Base-by-base conservation (phyloP, 768 basidiomycete species). In the Suillus plorans region DNA sequence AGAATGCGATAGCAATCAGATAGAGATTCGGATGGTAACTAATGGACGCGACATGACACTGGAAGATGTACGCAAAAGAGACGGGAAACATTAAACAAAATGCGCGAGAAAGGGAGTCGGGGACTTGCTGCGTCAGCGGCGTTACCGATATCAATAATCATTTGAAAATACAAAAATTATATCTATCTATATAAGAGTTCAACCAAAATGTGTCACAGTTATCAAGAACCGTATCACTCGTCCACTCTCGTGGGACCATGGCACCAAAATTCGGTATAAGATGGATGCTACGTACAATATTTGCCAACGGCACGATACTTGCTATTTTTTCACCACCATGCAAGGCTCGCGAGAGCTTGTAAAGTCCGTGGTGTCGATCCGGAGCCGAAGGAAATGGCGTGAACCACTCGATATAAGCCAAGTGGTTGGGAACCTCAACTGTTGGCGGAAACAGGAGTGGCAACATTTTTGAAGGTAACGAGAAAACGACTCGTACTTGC, bases 221-320 rank as follows among this genome's bases (percentile, higher is more conserved):
- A 41, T 41, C 39, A 3, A 42, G 41, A 42, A 42, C 14, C 5
- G 41, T 42, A 18, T 42, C 41, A 60, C 69, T 69, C 2, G 69
- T 67, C 74, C 76, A 77, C 8, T 68, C 67, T 3, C 68, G 57
- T 8, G 71, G 34, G 34, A 34, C 34, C 3, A 34, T 8, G 34
- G 34, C 34, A 8, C 72, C 71, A 31, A 70, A 74, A 14, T 66
- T 55, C 0, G 73, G 76, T 37, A 72, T 68, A 1, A 75, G 62
- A 53, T 77, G 74, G 16, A 68, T 56, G 25, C 66, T 69, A 0
- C 73, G 68, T 0, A 63, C 63, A 7, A 76, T 70, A 2, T 66
- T 9, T 0, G n/a, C 5, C 5, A 74, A 62, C 1, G 65, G 63
- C 37, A 77, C 63, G 20, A 75, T 64, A n/a, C 36, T 55, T 20